Evolutionary conservation across 345 rosid species (phyloP).

Genomic region (Leavenworthia alabamica): DNA sequence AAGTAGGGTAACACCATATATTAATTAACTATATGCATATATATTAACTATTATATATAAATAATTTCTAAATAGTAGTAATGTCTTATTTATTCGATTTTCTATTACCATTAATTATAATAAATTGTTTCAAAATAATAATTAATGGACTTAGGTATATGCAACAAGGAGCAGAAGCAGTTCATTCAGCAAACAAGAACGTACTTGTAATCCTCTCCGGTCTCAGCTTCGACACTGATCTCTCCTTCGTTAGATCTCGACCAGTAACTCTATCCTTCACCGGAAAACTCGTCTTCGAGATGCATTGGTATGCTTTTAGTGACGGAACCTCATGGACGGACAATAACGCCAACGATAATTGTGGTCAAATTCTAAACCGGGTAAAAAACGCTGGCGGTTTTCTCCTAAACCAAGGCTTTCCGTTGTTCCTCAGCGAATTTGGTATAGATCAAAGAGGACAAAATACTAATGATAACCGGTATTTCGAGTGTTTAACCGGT

Average conservation of each 20-base stretch:
- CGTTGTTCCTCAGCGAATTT: slow-evolving; percentile 64
- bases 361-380: slow-evolving; percentile 54
- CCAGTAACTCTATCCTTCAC: slow-evolving; percentile 49
- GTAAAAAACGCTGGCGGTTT: slow-evolving; percentile 53
- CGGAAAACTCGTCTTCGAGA: slow-evolving; percentile 66
- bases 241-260: slow-evolving; percentile 49
- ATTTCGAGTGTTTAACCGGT: slow-evolving; percentile 61
- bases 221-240: slow-evolving; percentile 60
- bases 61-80: too few species aligned
- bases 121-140: background rate
- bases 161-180: slow-evolving; percentile 88
- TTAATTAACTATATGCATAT: background rate
- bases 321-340: slow-evolving; percentile 65
- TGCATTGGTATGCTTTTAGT: slow-evolving; percentile 73
- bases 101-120: too few species aligned
- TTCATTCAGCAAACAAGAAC: slow-evolving; percentile 77
- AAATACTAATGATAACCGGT: slow-evolving; percentile 57
- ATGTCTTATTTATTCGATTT: too few species aligned
- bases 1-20: slow-evolving; percentile 39
- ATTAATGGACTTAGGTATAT: slow-evolving; percentile 39
- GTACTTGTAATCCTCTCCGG: slow-evolving; percentile 88
- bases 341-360: slow-evolving; percentile 67
- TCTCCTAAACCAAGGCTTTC: slow-evolving; percentile 61
- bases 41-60: too few species aligned
- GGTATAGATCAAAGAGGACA: slow-evolving; percentile 71